Base-by-base conservation (phyloP, 352 stramenopile genomes). In the Pythium apleroticum region DNA sequence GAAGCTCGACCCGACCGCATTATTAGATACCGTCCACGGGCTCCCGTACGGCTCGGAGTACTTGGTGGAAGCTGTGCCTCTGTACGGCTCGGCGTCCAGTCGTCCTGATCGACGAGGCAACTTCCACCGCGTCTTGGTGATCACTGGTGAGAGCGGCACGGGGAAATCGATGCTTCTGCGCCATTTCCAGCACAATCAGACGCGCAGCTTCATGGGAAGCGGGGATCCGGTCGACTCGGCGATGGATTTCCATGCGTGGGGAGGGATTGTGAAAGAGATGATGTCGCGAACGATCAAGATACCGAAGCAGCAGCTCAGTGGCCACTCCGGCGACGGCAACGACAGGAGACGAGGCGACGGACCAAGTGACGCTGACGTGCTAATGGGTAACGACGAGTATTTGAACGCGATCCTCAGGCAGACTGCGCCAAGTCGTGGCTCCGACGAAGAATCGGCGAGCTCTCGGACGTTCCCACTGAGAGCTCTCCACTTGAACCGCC, bases 141-240 rank as follows among this genome's bases (percentile, higher is more conserved):
- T 90, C 56, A 84, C 72, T 0, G 81, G 81, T 0, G 79, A 89
- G 19, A 88, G 72, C 14, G 81, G 81, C 3, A 86, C 79, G 0
- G 81, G 81, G 3, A 90, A 90, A 50, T 88, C 81, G 0, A 90
- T 89, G 81, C 54, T 90, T 8, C 49, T 89, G 2, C 76, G 78
- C 5, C 78, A 90, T 28, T 80, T 86, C 17, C 55, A 81, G n/a
- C 66, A 81, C 12, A 70, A 81, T 30, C 77, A 84, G 15, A 46
- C 79, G 3, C 65, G 72, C 7, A 86, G 77, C 52, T 90, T 81
- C 46, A 83, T 86, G 59, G 81, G 81, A 1, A 72, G 52, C 15
- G 79, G 79, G 0, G 80, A 90, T 27, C 77, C 79, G 8, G 74
- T 90, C 22, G 81, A 90, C 46, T 80, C 74, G 22, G 71, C 77